Evolutionary conservation across 2,329 filamentous ascomycete genomes (phyloP), one percentile per base, ranked within the genome.

Genomic region (Stylonectria norvegica): DNA sequence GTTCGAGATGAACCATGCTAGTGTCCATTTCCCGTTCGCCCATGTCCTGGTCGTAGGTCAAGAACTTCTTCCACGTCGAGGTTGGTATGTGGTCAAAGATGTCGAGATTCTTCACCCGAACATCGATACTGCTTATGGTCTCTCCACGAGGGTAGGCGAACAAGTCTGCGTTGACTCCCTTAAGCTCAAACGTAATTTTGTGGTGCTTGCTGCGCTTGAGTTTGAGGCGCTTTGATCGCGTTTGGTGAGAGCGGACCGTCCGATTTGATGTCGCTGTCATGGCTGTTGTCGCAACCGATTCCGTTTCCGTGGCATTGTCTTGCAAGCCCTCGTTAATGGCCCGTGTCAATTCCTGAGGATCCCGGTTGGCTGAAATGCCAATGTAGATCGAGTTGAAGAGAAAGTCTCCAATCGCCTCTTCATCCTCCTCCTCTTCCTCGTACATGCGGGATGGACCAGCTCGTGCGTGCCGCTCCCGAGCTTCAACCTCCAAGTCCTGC

Each of bases 311-410:
- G 4, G 76, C 79, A 40, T 85, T 77, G 56, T 97, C 91, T 11
- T 19, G 5, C 5, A 97, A 78, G 23, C 91, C 82, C 42, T 85
- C 81, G 58, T 96, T 95, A 64, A 98, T 95, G 27, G 86, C 86
- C 32, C 81, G 79, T 4, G 87, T 75, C 8, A 97, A 75, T 20
- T 95, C 88, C 38, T 79, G 79, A 5, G 89, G 89, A 53, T 97
- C 91, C 42, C 85, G 81, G 53, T 90, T 93, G 9, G 86, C 78
- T 0, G 91, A 86, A 14, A 98, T 86, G 11, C 87, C 89, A 54
- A 98, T 96, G 68, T 96, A 98, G 39, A 98, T 95, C 0, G 93
- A 98, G 61, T 98, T 97, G 75, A 98, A 98, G 12, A 98, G 73
- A 53, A 94, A 95, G 61, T 98, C 94, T 5, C 89, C 89, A 63